Evolutionary conservation across 495 filamentous ascomycete species (phyloP), one percentile per base, ranked within the genome.

Genomic region (Trichocladium uniseriatum): DNA sequence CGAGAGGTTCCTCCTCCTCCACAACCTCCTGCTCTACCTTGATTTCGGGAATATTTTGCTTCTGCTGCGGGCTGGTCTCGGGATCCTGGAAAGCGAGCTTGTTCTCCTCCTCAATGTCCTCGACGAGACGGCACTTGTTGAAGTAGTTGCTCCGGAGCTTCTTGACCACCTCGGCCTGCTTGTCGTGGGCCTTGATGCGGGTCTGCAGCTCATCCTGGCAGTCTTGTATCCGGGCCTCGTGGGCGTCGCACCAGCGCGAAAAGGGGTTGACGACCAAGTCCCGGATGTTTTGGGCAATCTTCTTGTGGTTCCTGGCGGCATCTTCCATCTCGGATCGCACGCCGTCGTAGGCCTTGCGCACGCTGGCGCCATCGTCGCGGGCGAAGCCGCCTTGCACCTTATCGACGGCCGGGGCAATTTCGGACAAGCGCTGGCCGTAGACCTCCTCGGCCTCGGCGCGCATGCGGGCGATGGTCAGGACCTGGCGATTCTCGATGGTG

Each of bases 81-180:
- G 90, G 88, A 52, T 87, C 87, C 61, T 96, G 88, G 64, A 97
- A 96, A 27, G 88, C 90, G 11, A 99, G 79, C 68, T 97, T 96
- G 62, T 95, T 95, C 75, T 99, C 92, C 67, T 99, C 92, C 58
- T 97, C 94, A 45, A 96, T 67, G 60, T 99, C 92, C 65, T 99
- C 92, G 6, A 96, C 82, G 37, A 94, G 77, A 38, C 92, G 85
- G 60, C 92, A 99, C 68, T 96, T 97, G 72, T 95, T 97, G 78
- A 95, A 99, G 68, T 99, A 99, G 53, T 84, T 80, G 60, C 89
- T 96, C 37, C 94, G 81, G 51, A 95, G 76, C 69, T 97, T 95
- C 72, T 87, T 86, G 28, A 94, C 88, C 20, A 77, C 61, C 45
- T 97, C 94, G 36, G 84, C 83, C 65, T 97, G 94, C 56, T 86